Base-by-base conservation (phyloP, 805 yeast genomes). In the Candida insectalens region DNA sequence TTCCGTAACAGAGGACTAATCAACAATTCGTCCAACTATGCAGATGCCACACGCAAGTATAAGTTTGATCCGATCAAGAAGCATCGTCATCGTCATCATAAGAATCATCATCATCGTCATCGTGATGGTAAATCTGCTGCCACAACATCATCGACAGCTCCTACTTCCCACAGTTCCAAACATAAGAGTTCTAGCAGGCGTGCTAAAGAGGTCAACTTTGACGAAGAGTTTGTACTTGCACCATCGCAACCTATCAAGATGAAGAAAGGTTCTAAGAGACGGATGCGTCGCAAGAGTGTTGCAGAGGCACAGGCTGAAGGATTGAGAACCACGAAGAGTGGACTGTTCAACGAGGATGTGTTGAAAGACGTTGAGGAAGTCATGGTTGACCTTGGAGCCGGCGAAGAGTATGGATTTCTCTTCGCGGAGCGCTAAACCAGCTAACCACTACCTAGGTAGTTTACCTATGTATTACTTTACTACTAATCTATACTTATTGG, bases 251-350 rank as follows among this genome's bases (percentile, higher is more conserved):
- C 34, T 7, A 13, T 32, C 19, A 32, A 32, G 21, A 12, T 32
- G n/a, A 40, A 29, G 26, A 43, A 40, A 10, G 26, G 33, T 12
- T 20, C 33, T 13, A 47, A 44, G 37, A 38, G 48, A 4, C 55
- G 61, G 50, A 53, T 74, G 46, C 68, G 87, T 51, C 63, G 83
- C 45, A 78, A 79, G 32, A 76, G 83, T 37, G 67, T 74, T 34
- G 80, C 66, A 2, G 92, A 81, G 45, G 88, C 92, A 4, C 79
- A 77, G 6, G 71, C 75, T 7, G 89, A 82, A 50, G 88, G 88
- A 8, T 61, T 75, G 44, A 62, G 89, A 41, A 75, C 79, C 14
- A 83, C 94, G 1, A 80, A 73, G 46, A 72, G 74, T 41, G 94
- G 94, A 4, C 57, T 83, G 36, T 82, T 82, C 52, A 78, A 81